Evolutionary conservation across 2,329 filamentous ascomycete species (phyloP).

Genomic region (Didymella arachidicola): DNA sequence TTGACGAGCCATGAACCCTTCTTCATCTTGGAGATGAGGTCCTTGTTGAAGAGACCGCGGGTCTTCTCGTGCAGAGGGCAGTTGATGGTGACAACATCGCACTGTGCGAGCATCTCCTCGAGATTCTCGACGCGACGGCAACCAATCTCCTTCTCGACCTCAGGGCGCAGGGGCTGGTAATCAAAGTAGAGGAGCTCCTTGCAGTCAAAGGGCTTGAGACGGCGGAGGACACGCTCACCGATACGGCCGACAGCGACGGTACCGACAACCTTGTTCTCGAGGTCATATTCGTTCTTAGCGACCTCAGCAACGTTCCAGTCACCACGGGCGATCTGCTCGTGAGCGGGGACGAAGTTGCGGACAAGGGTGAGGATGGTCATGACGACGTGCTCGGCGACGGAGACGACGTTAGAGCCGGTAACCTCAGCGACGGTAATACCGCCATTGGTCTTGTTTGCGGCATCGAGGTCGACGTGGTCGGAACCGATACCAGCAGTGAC

Average conservation of each 20-base stretch:
- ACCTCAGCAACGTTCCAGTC: constrained; percentile 96
- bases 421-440: constrained; percentile 97
- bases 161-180: constrained; percentile 90
- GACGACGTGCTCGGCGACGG: constrained; percentile 97
- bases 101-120: constrained; percentile 93
- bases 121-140: constrained; percentile 86
- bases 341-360: constrained; percentile 97
- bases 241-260: constrained; percentile 98
- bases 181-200: constrained; percentile 99
- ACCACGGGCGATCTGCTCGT: constrained; percentile 87
- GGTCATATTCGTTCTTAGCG: constrained; percentile 98
- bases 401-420: constrained; percentile 97
- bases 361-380: constrained; percentile 98
- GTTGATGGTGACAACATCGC: constrained; percentile 99
- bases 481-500: constrained; percentile 97
- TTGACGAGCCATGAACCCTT: constrained; percentile 96
- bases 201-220: constrained; percentile 98
- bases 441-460: constrained; percentile 97
- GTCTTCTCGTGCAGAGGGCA: constrained; percentile 99
- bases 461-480: constrained; percentile 96
- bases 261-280: constrained; percentile 96
- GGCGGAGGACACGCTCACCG: constrained; percentile 94
- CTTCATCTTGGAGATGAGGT: constrained; percentile 99
- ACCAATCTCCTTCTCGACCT: constrained; percentile 94
- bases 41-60: constrained; percentile 96